Evolutionary conservation across 2,329 filamentous ascomycete species (phyloP), one percentile per base, ranked within the genome.

Genomic region (Didymella glomerata): DNA sequence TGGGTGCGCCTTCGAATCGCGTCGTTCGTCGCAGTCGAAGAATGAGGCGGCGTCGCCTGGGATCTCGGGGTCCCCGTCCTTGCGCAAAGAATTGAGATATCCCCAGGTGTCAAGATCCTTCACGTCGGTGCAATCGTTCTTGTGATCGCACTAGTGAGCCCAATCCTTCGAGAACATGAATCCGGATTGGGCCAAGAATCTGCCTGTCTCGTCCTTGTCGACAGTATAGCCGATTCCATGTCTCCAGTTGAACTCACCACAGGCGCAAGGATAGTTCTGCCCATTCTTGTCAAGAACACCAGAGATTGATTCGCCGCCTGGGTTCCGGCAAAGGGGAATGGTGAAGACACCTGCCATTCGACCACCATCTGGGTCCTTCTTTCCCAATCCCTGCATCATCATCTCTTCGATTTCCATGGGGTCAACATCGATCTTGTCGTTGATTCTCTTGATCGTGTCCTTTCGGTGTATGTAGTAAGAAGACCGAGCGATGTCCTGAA

Each of bases 181-280:
- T 9, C 25, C 38, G 5, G 10, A 32, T 8, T 11, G 38, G 20
- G 25, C 36, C 9, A 50, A 2, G 27, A 50, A 50, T 1, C 1
- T 16, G n/a, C n/a, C 11, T 5, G 18, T 42, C 20, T 50, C 36
- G 38, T 50, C 48, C 24, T n/a, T 20, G 1, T 30, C 36, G 2
- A 2, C 4, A 5, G 3, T 7, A 9, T 27, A 51, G 3, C 48
- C 41, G 6, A 11, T n/a, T n/a, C n/a, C n/a, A n/a, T n/a, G 6
- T 3, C 48, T 49, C 63, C 63, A 65, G 3, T 22, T n/a, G 27
- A 68, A 59, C 9, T 65, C 48, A n/a, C 68, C 62, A 36, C 62
- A 64, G 60, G 64, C 61, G 51, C 67, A 69, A 3, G 67, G 60
- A 24, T 56, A 68, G 45, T 68, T 66, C 16, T 54, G 50, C 8